phyloP scores from a whole-genome alignment of 768 basidiomycete genomes.

The Crepidotus variabilis region DNA sequence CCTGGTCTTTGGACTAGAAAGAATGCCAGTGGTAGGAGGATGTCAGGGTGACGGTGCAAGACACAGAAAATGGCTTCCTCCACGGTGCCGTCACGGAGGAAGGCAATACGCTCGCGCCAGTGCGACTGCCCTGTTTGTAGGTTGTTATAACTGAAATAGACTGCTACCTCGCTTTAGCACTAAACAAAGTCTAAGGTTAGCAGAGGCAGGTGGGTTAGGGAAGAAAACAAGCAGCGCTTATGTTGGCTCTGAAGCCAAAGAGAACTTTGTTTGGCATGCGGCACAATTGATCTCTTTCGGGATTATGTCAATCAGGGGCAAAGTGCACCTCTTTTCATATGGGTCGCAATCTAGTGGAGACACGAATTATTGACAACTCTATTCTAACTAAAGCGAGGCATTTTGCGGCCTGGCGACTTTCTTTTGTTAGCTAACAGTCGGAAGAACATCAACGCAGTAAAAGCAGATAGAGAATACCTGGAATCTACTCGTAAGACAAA shows the following conservation, averaged over 20 bases:
- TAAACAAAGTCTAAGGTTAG: too few species aligned
- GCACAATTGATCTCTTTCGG: neutral
- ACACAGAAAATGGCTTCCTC: neutral
- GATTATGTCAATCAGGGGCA: too few species aligned
- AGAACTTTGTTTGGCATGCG: neutral
- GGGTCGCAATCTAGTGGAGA: too few species aligned
- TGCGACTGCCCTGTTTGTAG: too few species aligned
- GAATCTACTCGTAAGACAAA: neutral
- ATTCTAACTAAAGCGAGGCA: conserved; percentile 50
- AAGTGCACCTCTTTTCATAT: too few species aligned
- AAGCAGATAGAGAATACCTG: conserved; percentile 87
- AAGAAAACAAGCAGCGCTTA: too few species aligned
- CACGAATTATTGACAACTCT: too few species aligned
- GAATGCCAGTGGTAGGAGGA: neutral
- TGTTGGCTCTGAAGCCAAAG: neutral
- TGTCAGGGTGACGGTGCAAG: neutral
- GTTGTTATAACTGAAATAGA: too few species aligned
- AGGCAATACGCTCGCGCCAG: neutral
- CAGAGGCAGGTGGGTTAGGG: too few species aligned
- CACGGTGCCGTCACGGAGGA: neutral
- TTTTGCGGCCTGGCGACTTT: conserved; percentile 40
- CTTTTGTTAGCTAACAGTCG: conserved; percentile 59
- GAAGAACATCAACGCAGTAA: conserved; percentile 82
- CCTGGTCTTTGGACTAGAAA: neutral
- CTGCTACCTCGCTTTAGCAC: too few species aligned